phyloP scores from a whole-genome alignment of 345 rosid genomes.

The Carallia brachiata region DNA sequence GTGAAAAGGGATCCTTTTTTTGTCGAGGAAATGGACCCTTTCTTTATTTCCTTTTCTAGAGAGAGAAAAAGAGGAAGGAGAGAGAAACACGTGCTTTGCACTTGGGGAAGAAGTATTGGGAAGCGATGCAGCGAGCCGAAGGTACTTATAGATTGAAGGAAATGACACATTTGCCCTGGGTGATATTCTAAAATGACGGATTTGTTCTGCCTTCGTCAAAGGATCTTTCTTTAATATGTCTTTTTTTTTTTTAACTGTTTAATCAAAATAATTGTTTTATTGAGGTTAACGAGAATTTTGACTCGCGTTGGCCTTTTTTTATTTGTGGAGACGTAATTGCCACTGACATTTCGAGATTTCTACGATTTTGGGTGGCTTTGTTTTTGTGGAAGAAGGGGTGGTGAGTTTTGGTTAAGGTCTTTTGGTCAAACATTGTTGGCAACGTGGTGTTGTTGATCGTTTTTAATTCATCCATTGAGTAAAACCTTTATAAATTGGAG shows the following conservation, averaged over 20 bases:
- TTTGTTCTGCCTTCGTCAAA: slow-evolving; percentile 14
- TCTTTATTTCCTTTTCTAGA: neutral
- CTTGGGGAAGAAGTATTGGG: slow-evolving; percentile 20
- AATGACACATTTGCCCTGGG: slow-evolving; percentile 34
- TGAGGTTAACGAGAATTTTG: slow-evolving; percentile 30
- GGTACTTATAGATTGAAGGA: too few relatives aligned
- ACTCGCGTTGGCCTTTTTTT: slow-evolving; percentile 19
- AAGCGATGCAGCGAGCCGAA: slow-evolving; percentile 14
- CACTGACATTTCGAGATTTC: slow-evolving; percentile 17
- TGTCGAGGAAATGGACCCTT: slow-evolving; percentile 20
- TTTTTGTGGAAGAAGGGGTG: neutral
- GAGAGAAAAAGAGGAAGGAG: slow-evolving; percentile 10
- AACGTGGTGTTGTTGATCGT: slow-evolving; percentile 19
- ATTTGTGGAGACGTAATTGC: slow-evolving; percentile 2
- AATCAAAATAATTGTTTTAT: slow-evolving; percentile 1
- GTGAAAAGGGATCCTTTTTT: neutral
- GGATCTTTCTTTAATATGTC: slow-evolving; percentile 7
- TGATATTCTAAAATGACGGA: slow-evolving; percentile 20
- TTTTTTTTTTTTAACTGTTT: slow-evolving; percentile 29
- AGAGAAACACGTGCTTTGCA: slow-evolving; percentile 4
- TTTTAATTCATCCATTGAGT: slow-evolving; percentile 35
- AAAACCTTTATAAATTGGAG: slow-evolving; percentile 18
- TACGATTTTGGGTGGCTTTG: slow-evolving; percentile 14
- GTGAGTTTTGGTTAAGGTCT: slow-evolving; percentile 6
- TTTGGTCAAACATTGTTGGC: slow-evolving; percentile 6